Percentiles rank a stretch among this genome's conserved stretches.
Conservation (phyloP, 2,329 filamentous ascomycete genomes). For the Trichoderma afroharzianum region DNA sequence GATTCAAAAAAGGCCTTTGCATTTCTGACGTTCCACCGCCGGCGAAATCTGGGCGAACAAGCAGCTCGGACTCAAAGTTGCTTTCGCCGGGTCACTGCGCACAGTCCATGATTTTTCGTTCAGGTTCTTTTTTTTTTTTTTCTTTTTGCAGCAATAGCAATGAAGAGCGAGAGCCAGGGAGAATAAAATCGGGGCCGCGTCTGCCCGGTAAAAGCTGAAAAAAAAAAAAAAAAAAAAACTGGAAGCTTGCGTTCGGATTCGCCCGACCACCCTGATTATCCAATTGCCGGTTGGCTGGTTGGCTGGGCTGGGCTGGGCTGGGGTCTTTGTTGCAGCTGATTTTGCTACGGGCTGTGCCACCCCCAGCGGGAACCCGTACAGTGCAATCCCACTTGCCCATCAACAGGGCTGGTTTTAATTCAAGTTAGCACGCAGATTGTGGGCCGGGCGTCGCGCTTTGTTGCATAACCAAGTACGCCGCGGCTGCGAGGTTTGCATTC, state of each 20-base stretch:
- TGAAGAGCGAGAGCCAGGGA: background rate
- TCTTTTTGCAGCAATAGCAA: background rate
- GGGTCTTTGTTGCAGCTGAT: background rate
- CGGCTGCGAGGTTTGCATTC: background rate
- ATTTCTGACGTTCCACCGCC: background rate
- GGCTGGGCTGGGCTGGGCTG: background rate
- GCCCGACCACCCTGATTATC: background rate
- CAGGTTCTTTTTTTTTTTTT: no score
- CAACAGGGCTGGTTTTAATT: background rate
- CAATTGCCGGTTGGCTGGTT: conserved; percentile 8
- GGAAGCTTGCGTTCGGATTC: background rate
- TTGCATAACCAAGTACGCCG: background rate
- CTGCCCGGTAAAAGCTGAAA: background rate
- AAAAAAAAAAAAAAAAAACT: background rate
- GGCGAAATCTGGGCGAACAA: background rate
- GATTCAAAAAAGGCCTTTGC: conserved; percentile 2
- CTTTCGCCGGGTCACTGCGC: background rate
- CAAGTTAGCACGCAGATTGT: background rate
- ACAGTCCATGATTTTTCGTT: background rate
- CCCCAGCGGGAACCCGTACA: conserved; percentile 8
- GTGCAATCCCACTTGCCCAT: background rate
- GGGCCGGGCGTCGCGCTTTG: background rate
- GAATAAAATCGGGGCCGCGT: background rate
- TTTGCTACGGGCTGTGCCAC: conserved; percentile 1
- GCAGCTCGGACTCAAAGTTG: background rate